These are phyloP conservation scores for Kluyveromyces dobzhanskii DNA, from an alignment of 805 yeast genomes.

Conservation along the genomic window DNA sequence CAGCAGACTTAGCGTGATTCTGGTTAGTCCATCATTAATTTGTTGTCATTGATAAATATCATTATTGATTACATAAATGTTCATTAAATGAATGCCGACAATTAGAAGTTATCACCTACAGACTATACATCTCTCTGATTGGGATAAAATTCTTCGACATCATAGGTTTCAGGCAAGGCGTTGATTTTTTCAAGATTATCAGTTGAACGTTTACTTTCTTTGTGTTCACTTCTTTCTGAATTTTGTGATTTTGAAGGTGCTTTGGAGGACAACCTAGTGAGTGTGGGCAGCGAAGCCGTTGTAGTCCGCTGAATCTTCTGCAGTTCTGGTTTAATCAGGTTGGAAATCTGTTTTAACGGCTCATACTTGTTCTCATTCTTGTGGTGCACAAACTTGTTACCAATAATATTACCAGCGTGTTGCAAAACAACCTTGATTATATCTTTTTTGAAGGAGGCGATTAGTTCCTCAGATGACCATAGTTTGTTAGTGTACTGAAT, in stretches of 20 bases:
- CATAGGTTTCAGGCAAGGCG: neutral
- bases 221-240: no score
- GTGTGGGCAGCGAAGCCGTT: neutral
- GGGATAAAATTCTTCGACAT: neutral
- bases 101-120: no score
- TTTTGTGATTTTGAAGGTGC: neutral
- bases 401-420: slow-evolving; percentile 53
- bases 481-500: slow-evolving; percentile 38
- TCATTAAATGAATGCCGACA: no score
- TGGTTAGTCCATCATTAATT: no score
- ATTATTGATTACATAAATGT: no score
- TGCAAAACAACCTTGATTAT: slow-evolving; percentile 45
- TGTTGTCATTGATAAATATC: no score
- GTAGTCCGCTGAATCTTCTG: neutral
- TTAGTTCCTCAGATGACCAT: slow-evolving; percentile 54
- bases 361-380: slow-evolving; percentile 28
- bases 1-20: no score
- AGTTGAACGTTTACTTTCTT: no score
- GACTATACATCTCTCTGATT: neutral
- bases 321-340: slow-evolving; percentile 14
- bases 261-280: neutral
- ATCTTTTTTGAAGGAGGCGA: slow-evolving; percentile 44
- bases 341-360: slow-evolving; percentile 26
- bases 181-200: no score
- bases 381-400: slow-evolving; percentile 48